Conservation (phyloP, 2,329 filamentous ascomycete genomes). For the Penicillium griseofulvum region DNA sequence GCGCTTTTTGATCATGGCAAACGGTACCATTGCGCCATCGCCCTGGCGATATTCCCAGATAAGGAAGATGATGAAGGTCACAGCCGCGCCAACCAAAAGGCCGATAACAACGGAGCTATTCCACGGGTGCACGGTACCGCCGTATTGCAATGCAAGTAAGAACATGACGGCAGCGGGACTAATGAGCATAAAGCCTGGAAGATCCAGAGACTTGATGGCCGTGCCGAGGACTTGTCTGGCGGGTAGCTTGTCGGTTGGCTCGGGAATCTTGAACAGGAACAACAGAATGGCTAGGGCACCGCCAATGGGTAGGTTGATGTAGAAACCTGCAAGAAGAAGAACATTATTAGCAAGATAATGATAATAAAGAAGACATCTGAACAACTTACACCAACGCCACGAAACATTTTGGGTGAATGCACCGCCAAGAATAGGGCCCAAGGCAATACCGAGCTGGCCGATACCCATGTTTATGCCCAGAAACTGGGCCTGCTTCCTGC, state of each 20-base stretch:
- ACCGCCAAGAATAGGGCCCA: neutral
- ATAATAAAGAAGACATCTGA: neutral
- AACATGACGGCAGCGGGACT: slow-evolving; percentile 39
- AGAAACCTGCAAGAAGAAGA: slow-evolving; percentile 28
- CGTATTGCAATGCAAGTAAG: slow-evolving; percentile 49
- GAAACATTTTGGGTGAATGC: neutral
- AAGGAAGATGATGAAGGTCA: slow-evolving; percentile 38
- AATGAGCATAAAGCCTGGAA: slow-evolving; percentile 17
- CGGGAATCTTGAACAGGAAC: slow-evolving; percentile 18
- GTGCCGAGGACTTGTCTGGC: neutral
- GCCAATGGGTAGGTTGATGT: slow-evolving; percentile 41
- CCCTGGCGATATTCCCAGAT: slow-evolving; percentile 38
- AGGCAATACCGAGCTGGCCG: neutral
- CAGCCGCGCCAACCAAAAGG: slow-evolving; percentile 42
- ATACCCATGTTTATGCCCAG: neutral
- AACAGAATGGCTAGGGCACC: slow-evolving; percentile 29
- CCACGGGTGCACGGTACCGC: slow-evolving; percentile 40
- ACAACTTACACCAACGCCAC: neutral
- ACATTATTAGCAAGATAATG: neutral
- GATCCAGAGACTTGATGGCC: slow-evolving; percentile 13
- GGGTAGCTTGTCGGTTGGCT: slow-evolving; percentile 1
- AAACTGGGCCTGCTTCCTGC: neutral
- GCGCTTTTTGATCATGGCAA: slow-evolving; percentile 39
- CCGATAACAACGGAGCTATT: slow-evolving; percentile 43
- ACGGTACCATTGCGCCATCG: slow-evolving; percentile 43